phyloP scores from a whole-genome alignment of 2,329 filamentous ascomycete genomes.

The Phialemonium atrogriseum region DNA sequence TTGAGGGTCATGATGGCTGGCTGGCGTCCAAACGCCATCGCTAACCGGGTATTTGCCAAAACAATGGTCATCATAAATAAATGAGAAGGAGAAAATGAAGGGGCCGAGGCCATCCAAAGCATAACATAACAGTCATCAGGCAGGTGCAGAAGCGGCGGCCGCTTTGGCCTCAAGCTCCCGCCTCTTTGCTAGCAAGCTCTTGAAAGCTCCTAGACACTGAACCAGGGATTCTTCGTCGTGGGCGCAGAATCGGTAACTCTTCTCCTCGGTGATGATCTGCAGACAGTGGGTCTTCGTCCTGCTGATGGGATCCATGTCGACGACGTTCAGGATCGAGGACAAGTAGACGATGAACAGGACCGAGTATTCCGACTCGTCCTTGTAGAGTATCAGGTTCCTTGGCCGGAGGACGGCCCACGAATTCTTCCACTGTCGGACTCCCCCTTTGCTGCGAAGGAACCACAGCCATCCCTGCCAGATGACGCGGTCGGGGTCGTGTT shows the following conservation, averaged over 20 bases:
- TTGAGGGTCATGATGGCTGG: no score
- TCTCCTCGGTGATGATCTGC: conserved; percentile 91
- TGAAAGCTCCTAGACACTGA: conserved; percentile 82
- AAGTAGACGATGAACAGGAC: conserved; percentile 76
- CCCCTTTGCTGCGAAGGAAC: conserved; percentile 72
- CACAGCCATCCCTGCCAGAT: conserved; percentile 89
- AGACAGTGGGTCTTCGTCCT: conserved; percentile 79
- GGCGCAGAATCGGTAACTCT: conserved; percentile 69
- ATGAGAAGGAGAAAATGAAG: no score
- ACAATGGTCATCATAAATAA: no score
- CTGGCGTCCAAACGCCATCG: no score
- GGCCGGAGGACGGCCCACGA: conserved; percentile 87
- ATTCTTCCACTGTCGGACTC: conserved; percentile 88
- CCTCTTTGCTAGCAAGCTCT: conserved; percentile 70
- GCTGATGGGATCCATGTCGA: conserved; percentile 84
- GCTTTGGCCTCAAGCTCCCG: conserved; percentile 51
- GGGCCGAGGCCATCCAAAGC: no score
- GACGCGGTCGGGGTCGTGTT: conserved; percentile 75
- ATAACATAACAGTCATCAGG: conserved; percentile 2
- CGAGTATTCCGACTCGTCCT: conserved; percentile 84
- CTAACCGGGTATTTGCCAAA: background rate
- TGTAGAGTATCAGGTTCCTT: conserved; percentile 81
- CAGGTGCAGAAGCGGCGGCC: conserved; percentile 21
- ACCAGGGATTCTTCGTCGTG: conserved; percentile 74
- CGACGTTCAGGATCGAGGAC: conserved; percentile 73